Conservation (phyloP, 2,329 filamentous ascomycete genomes). For the Venturia oleaginea region DNA sequence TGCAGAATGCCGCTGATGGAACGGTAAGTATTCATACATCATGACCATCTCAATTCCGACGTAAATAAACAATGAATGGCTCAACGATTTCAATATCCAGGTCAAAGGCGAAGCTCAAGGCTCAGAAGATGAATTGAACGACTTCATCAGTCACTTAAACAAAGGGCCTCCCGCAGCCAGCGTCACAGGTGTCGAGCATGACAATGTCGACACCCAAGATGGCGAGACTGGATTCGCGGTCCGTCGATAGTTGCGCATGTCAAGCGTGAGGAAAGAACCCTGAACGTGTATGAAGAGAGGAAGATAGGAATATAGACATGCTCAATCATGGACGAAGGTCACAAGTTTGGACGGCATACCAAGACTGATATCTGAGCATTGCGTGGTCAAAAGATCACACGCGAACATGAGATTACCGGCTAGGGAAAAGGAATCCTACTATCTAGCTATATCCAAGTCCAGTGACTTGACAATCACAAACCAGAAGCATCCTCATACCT, state of each 20-base stretch:
- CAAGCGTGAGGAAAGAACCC: not conserved
- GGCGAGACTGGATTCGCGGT: conserved; percentile 57
- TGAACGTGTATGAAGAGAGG: not conserved
- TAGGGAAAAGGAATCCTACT: too few relatives aligned
- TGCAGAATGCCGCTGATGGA: conserved; percentile 38
- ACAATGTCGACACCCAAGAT: conserved; percentile 54
- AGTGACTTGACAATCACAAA: too few relatives aligned
- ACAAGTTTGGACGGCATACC: not conserved
- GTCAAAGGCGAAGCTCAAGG: conserved; percentile 89
- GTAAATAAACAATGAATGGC: not conserved
- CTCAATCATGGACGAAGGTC: not conserved
- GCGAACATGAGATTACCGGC: not conserved
- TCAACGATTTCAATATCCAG: conserved; percentile 35
- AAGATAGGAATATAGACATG: not conserved
- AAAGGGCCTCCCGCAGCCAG: conserved; percentile 62
- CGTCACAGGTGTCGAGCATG: conserved; percentile 65
- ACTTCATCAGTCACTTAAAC: conserved; percentile 66
- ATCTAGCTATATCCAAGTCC: too few relatives aligned
- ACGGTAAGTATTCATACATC: conserved; percentile 24
- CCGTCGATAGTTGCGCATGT: not conserved
- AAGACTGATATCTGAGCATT: not conserved
- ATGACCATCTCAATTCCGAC: not conserved
- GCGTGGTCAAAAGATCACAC: not conserved
- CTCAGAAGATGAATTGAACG: conserved; percentile 51
- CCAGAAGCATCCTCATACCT: too few relatives aligned